These are phyloP conservation scores for Draba incana DNA, from an alignment of 345 rosid species.

Conservation along the genomic window DNA sequence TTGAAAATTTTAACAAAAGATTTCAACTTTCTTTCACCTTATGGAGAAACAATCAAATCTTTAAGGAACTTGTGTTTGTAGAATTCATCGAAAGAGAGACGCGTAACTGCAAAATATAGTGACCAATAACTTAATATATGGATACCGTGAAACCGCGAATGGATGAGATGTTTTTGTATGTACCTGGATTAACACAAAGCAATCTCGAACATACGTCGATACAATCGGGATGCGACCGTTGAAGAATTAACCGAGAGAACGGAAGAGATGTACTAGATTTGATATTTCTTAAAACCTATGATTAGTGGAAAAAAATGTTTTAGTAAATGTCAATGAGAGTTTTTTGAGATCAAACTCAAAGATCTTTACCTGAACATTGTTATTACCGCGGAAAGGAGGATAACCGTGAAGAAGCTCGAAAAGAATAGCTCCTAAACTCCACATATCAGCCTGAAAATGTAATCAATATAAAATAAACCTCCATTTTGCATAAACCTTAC, in stretches of 20 bases:
- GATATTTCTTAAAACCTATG: constrained; percentile 55
- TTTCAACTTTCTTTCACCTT: background rate
- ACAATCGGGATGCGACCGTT: constrained; percentile 57
- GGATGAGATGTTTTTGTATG: background rate
- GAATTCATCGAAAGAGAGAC: constrained; percentile 57
- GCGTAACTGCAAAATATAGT: constrained; percentile 41
- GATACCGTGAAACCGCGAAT: background rate
- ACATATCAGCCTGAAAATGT: constrained; percentile 64
- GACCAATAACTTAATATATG: constrained; percentile 14
- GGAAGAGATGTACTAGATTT: constrained; percentile 54
- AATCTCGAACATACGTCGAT: constrained; percentile 64
- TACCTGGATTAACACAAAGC: constrained; percentile 68
- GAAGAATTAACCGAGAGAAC: constrained; percentile 55
- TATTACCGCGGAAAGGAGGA: constrained; percentile 63
- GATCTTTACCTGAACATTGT: constrained; percentile 61
- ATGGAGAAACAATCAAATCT: constrained; percentile 7
- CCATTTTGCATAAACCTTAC: background rate
- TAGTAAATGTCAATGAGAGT: background rate
- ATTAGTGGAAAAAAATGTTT: background rate
- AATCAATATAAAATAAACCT: background rate
- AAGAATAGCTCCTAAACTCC: constrained; percentile 73
- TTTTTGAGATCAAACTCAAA: constrained; percentile 7
- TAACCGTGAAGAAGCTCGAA: constrained; percentile 73
- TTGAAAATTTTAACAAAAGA: background rate
- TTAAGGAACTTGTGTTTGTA: constrained; percentile 49